Evolutionary conservation across 768 basidiomycete genomes (phyloP).

Genomic region (Leccinum fibrillosum): DNA sequence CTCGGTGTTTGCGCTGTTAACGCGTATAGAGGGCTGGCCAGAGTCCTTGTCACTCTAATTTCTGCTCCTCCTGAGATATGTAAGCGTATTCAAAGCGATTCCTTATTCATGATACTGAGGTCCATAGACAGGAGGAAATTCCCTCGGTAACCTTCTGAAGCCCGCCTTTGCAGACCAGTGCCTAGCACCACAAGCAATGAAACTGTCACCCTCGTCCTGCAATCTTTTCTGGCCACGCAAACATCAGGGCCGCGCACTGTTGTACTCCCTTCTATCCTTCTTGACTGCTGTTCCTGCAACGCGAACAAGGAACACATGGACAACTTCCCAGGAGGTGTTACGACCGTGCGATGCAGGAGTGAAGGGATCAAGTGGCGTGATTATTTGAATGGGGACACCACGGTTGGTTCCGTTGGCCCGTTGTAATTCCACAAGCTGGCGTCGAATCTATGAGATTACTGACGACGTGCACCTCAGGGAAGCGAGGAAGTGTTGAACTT

Average conservation of each 20-base stretch:
- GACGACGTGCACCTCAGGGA: neutral
- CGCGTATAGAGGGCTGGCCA: neutral
- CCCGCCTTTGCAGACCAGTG: neutral
- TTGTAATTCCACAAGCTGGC: neutral
- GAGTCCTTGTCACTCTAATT: neutral
- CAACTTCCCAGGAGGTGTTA: neutral
- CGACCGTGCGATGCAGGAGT: neutral
- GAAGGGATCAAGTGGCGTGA: constrained; percentile 2
- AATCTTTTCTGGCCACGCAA: constrained; percentile 34
- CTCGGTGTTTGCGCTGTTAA: constrained; percentile 14
- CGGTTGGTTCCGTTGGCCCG: neutral
- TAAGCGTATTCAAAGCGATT: constrained; percentile 4
- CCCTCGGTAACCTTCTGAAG: constrained; percentile 1
- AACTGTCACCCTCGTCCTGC: neutral
- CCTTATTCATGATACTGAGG: neutral
- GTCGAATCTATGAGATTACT: neutral
- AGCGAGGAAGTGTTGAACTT: neutral
- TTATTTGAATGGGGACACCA: neutral
- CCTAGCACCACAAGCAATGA: neutral
- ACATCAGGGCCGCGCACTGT: constrained; percentile 73
- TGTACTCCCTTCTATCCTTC: constrained; percentile 76
- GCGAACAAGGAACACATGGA: neutral
- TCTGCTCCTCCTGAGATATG: constrained; percentile 7
- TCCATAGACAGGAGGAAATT: constrained; percentile 3
- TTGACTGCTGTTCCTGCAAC: constrained; percentile 24